Base-by-base conservation (phyloP, 306 rosid species). In the Prunus mira region DNA sequence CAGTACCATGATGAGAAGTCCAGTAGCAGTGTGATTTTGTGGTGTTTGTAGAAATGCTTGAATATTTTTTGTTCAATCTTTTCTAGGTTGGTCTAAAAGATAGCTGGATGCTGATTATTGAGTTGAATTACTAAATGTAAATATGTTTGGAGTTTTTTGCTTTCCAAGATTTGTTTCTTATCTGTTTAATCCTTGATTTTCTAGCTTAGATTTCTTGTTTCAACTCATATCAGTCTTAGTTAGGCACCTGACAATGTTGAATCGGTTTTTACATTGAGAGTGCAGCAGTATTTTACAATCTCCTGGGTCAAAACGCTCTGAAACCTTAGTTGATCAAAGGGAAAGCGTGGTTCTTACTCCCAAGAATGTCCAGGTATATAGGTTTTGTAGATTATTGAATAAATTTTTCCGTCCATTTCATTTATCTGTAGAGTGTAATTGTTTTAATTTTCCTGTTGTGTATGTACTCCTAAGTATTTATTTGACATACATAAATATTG, bases 321-420 rank as follows among this genome's bases (percentile, higher is more conserved):
- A 94, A 71, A 65, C 82, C 41, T 87, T 83, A 65, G 86, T 79
- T 84, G 98, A 92, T 25, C 93, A 86, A 81, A 92, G 90, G 86
- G 98, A 94, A 22, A 91, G 78, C 30, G 19, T 94, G 60, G 89
- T 94, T 84, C 98, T 94, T 47, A 94, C 98, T 25, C 96, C 97
- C 69, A 94, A 91, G 86, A 94, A 94, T 82, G 98, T 94, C 72
- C 98, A 94, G 98, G 98, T 94, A 80, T 78, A 64, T 64, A 28
- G 57, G 54, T 71, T 75, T 28, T 74, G 12, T 41, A 56, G 38
- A 55, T 74, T 76, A 15, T 60, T 46, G 19, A 38, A 76, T 43
- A 50, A 34, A 57, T 60, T 63, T 18, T 51, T 24, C 28, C 62
- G 50, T 54, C 60, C 27, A 65, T 60, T 28, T 80, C 30, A 65